Conservation (phyloP, 1,139 yeast species). For the Yamadazyma epiphylla region DNA sequence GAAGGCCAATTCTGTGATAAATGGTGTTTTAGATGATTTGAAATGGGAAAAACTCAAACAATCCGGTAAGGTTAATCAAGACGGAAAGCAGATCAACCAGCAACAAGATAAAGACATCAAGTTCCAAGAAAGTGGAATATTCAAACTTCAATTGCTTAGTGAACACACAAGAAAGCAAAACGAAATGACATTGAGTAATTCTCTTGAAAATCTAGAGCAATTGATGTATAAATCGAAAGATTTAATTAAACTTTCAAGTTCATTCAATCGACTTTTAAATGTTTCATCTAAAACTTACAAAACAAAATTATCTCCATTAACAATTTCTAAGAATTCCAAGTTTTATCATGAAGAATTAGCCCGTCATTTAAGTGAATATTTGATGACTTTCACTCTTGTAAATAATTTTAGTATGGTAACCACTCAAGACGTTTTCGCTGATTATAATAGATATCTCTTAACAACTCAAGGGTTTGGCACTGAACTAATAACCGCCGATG, state of each 20-base stretch:
- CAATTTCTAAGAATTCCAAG: constrained; percentile 24
- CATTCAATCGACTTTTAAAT: constrained; percentile 37
- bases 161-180: constrained; percentile 57
- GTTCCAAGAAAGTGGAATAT: constrained; percentile 50
- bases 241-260: constrained; percentile 52
- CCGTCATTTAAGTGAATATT: constrained; percentile 51
- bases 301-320: constrained; percentile 26
- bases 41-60: constrained; percentile 42
- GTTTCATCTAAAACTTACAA: constrained; percentile 6
- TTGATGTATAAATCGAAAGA: constrained; percentile 78
- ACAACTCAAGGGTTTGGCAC: constrained; percentile 41
- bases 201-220: constrained; percentile 74
- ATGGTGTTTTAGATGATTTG: constrained; percentile 39
- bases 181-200: constrained; percentile 60
- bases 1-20: constrained; percentile 40
- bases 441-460: constrained; percentile 37
- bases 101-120: constrained; percentile 3
- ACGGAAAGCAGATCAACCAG: constrained; percentile 24
- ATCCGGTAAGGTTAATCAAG: constrained; percentile 38
- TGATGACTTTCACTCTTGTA: constrained; percentile 29
- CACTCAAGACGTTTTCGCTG: constrained; percentile 39
- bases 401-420: constrained; percentile 38
- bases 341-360: constrained; percentile 37
- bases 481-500: constrained; percentile 27
- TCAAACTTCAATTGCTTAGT: constrained; percentile 62